Evolutionary conservation across 495 filamentous ascomycete species (phyloP).

Genomic region (Trichoderma erinaceum): DNA sequence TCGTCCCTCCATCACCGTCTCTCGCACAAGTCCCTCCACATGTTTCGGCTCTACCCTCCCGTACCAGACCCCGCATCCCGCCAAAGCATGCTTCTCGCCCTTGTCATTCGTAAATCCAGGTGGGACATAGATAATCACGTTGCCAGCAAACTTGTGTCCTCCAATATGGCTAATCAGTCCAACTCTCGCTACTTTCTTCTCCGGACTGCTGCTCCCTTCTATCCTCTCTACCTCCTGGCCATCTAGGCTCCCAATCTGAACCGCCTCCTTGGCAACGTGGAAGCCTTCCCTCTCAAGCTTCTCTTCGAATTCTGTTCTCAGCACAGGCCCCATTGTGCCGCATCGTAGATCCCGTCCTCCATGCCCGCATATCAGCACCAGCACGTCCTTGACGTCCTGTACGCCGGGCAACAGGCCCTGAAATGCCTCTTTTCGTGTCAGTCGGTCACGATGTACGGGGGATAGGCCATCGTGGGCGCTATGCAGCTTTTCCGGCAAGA

Average conservation of each 20-base stretch:
- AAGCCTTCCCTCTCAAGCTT: slow-evolving; percentile 32
- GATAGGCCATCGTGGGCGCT: slow-evolving; percentile 49
- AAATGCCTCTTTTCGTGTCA: slow-evolving; percentile 37
- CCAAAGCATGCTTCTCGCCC: slow-evolving; percentile 50
- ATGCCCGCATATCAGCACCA: slow-evolving; percentile 83
- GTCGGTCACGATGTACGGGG: slow-evolving; percentile 41
- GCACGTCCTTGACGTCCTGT: slow-evolving; percentile 56
- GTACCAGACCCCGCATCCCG: slow-evolving; percentile 88
- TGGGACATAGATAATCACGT: slow-evolving; percentile 86
- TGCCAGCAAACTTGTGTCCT: slow-evolving; percentile 90
- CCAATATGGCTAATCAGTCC: slow-evolving; percentile 83
- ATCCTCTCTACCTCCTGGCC: slow-evolving; percentile 1
- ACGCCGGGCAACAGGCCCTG: slow-evolving; percentile 38
- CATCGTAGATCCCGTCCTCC: slow-evolving; percentile 72
- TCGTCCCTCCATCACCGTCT: slow-evolving; percentile 68
- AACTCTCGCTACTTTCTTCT: slow-evolving; percentile 48
- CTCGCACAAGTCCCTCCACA: slow-evolving; percentile 76
- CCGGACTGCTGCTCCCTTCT: slow-evolving; percentile 15
- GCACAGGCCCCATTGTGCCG: slow-evolving; percentile 67
- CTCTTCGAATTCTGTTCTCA: slow-evolving; percentile 60
- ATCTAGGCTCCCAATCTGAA: slow-evolving; percentile 17
- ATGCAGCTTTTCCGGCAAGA: slow-evolving; percentile 55
- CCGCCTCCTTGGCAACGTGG: slow-evolving; percentile 28
- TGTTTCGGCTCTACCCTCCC: slow-evolving; percentile 79
- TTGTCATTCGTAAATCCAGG: slow-evolving; percentile 36